phyloP scores from a whole-genome alignment of 129 eudicot genomes.

The Centella asiatica region DNA sequence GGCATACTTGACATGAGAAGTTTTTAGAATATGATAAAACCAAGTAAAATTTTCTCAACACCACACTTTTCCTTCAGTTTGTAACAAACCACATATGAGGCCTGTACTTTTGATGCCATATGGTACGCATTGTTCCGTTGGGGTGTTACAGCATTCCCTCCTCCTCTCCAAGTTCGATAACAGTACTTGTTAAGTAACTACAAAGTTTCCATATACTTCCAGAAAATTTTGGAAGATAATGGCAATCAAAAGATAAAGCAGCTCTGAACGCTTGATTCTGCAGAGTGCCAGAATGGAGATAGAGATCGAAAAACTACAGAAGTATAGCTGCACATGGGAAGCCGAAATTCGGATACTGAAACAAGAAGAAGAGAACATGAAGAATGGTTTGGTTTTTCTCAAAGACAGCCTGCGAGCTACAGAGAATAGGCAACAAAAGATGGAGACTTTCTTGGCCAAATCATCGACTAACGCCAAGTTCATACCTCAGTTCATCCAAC shows the following conservation, averaged over 20 bases:
- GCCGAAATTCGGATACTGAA: constrained; percentile 11
- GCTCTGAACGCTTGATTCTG: not conserved
- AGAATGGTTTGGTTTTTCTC: constrained; percentile 12
- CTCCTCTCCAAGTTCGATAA: too few species aligned
- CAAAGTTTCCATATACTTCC: too few species aligned
- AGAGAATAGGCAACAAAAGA: constrained; percentile 14
- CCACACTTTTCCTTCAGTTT: too few species aligned
- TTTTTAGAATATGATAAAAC: too few species aligned
- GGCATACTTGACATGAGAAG: too few species aligned
- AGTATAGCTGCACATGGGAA: constrained; percentile 11
- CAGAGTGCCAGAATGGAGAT: constrained; percentile 16
- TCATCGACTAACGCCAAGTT: constrained; percentile 10
- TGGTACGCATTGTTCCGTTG: too few species aligned
- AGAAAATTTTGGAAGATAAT: not conserved
- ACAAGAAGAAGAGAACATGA: constrained; percentile 17
- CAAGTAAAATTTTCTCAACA: too few species aligned
- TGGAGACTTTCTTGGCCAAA: constrained; percentile 12
- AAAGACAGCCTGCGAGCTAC: constrained; percentile 12
- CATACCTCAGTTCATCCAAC: constrained; percentile 13
- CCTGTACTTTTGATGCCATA: too few species aligned
- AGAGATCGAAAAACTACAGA: not conserved
- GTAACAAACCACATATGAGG: too few species aligned
- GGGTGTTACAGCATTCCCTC: too few species aligned
- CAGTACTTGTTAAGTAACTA: too few species aligned
- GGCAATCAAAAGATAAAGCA: not conserved